Percentiles rank a stretch among this genome's conserved stretches.
These are phyloP conservation scores for Tricholoma hemisulphureum DNA, from an alignment of 768 basidiomycete genomes.

Conservation along the genomic window DNA sequence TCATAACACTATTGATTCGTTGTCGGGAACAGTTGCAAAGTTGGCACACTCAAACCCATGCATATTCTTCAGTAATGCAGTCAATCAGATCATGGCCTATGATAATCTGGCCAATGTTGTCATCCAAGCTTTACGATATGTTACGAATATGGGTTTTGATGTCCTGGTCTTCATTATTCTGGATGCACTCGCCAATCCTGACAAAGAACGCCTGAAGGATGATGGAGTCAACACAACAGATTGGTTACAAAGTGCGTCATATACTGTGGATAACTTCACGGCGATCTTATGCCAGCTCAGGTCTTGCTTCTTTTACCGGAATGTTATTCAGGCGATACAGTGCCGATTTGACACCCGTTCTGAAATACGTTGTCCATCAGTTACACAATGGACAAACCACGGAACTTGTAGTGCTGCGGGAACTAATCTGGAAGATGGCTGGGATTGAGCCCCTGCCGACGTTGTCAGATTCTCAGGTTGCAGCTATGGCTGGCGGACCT, in stretches of 20 bases:
- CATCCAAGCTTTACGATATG: slow-evolving; percentile 83
- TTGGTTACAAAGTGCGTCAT: slow-evolving; percentile 84
- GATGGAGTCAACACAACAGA: slow-evolving; percentile 89
- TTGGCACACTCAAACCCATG: slow-evolving; percentile 92
- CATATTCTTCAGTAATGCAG: slow-evolving; percentile 84
- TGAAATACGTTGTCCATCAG: slow-evolving; percentile 92
- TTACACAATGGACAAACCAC: slow-evolving; percentile 78
- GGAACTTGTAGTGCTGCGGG: slow-evolving; percentile 88
- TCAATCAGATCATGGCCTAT: slow-evolving; percentile 95
- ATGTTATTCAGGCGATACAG: slow-evolving; percentile 87
- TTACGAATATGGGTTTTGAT: slow-evolving; percentile 93
- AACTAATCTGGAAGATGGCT: slow-evolving; percentile 93
- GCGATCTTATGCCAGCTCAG: slow-evolving; percentile 40
- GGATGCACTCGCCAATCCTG: slow-evolving; percentile 81
- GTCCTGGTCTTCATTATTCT: slow-evolving; percentile 86
- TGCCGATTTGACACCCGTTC: slow-evolving; percentile 77
- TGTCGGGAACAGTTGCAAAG: slow-evolving; percentile 89
- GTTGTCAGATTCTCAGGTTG: slow-evolving; percentile 83
- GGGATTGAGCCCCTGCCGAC: slow-evolving; percentile 90
- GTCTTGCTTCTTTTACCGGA: slow-evolving; percentile 90
- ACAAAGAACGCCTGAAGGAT: slow-evolving; percentile 80
- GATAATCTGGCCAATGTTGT: slow-evolving; percentile 90
- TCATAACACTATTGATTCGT: slow-evolving; percentile 76
- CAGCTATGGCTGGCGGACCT: slow-evolving; percentile 89
- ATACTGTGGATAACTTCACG: background rate